These are phyloP conservation scores for Penicillium occitanis DNA, from an alignment of 2,329 filamentous ascomycete genomes.

Conservation along the genomic window DNA sequence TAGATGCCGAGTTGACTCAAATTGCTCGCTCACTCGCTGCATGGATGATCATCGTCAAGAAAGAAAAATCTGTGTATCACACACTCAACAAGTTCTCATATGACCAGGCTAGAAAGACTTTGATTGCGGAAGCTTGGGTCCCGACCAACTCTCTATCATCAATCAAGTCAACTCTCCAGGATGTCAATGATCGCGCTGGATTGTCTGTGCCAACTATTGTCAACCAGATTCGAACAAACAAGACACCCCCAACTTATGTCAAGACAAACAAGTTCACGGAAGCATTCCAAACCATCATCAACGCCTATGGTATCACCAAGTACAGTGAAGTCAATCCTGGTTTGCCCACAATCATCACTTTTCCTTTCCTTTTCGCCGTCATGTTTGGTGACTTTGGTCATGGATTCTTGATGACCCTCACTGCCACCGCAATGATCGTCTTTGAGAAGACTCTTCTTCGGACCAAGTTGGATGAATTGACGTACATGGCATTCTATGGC, in stretches of 20 bases:
- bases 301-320: conserved; percentile 95
- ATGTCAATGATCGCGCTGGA: conserved; percentile 93
- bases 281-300: conserved; percentile 97
- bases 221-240: conserved; percentile 95
- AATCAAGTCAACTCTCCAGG: conserved; percentile 90
- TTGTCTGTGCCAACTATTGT: conserved; percentile 98
- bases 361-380: conserved; percentile 99
- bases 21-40: conserved; percentile 89
- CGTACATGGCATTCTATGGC: conserved; percentile 98
- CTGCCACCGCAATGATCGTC: conserved; percentile 90
- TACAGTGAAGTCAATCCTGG: conserved; percentile 97
- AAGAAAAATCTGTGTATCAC: conserved; percentile 97
- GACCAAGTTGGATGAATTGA: conserved; percentile 94
- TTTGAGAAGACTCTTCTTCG: conserved; percentile 79
- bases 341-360: conserved; percentile 91
- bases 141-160: conserved; percentile 85
- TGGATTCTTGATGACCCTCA: conserved; percentile 80
- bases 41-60: conserved; percentile 97
- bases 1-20: conserved; percentile 88
- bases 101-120: conserved; percentile 88
- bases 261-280: conserved; percentile 99
- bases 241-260: conserved; percentile 94
- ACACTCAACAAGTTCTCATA: conserved; percentile 96
- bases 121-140: conserved; percentile 97
- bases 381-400: conserved; percentile 99